Evolutionary conservation across 805 yeast species (phyloP).

Genomic region (Hemisphaericaspora nanyangensis): DNA sequence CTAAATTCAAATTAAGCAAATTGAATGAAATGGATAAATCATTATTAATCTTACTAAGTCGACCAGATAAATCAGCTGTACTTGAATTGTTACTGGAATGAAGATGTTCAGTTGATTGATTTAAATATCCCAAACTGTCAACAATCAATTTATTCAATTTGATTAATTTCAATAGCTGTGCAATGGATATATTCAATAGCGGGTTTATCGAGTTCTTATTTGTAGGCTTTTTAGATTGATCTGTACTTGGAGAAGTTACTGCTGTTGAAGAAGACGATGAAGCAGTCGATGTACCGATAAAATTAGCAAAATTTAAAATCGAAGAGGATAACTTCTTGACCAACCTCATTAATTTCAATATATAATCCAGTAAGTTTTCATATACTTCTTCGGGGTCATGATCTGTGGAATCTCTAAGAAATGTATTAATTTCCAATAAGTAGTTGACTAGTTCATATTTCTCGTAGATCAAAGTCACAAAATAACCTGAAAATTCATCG

Average conservation of each 20-base stretch:
- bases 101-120: conserved; percentile 5
- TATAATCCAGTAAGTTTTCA: conserved; percentile 30
- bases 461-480: conserved; percentile 25
- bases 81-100: background rate
- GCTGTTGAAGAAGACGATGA: conserved; percentile 8
- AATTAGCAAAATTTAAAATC: conserved; percentile 27
- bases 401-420: conserved; percentile 4
- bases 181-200: conserved; percentile 27
- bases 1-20: conserved; percentile 24
- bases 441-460: conserved; percentile 36
- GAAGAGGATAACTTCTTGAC: conserved; percentile 30
- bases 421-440: conserved; percentile 27
- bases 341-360: conserved; percentile 36
- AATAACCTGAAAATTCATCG: conserved; percentile 14
- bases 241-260: background rate
- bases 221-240: background rate
- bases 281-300: conserved; percentile 14
- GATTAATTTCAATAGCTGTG: conserved; percentile 31
- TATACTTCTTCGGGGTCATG: conserved; percentile 14
- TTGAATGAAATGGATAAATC: conserved; percentile 35
- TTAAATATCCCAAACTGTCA: conserved; percentile 22
- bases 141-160: conserved; percentile 33
- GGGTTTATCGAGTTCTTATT: conserved; percentile 20
- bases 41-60: conserved; percentile 32
- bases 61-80: conserved; percentile 19